Base-by-base conservation (phyloP, 768 basidiomycete genomes). In the Trametopsis cervina region DNA sequence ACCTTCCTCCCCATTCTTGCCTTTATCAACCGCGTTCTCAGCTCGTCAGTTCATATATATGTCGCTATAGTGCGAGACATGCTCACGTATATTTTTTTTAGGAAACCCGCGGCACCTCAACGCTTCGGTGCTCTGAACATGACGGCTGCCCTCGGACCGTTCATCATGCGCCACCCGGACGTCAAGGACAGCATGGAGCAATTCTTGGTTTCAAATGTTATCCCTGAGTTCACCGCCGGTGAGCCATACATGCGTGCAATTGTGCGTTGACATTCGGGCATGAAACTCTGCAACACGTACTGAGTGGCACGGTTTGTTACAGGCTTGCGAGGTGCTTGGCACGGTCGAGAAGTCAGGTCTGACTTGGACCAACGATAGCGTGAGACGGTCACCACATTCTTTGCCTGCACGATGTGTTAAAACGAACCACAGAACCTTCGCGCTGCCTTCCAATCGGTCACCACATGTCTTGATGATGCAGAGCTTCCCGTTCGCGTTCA, bases 41-140 rank as follows among this genome's bases (percentile, higher is more conserved):
- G 74, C 43, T 78, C 79, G 76, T 86, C 55, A 47, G 81, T 74
- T 24, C 23, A 22, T 35, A n/a, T n/a, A n/a, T n/a, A n/a, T n/a
- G n/a, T n/a, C n/a, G n/a, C n/a, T n/a, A n/a, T n/a, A n/a, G n/a
- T n/a, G n/a, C n/a, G 33, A 10, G 10, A 35, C n/a, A 15, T 12
- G 21, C 35, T 35, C 26, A 33, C 25, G 12, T 18, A 10, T 39
- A 17, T 44, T 12, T 9, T 20, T 36, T 3, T 44, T 50, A 75
- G 75, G n/a, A 68, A 69, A 40, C 71, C 81, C 2, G 51, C 77
- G 1, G 63, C 86, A 4, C 66, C 77, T 20, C 83, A 93, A 54
- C 78, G 81, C 40, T 94, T 86, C 57, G 92, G 90, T 40, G 92
- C 87, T 2, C 71, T 95, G 29, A 88, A 87, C 57, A 89, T 93